Base-by-base conservation (phyloP, 257 asterid genomes). In the Plectranthus barbatus region DNA sequence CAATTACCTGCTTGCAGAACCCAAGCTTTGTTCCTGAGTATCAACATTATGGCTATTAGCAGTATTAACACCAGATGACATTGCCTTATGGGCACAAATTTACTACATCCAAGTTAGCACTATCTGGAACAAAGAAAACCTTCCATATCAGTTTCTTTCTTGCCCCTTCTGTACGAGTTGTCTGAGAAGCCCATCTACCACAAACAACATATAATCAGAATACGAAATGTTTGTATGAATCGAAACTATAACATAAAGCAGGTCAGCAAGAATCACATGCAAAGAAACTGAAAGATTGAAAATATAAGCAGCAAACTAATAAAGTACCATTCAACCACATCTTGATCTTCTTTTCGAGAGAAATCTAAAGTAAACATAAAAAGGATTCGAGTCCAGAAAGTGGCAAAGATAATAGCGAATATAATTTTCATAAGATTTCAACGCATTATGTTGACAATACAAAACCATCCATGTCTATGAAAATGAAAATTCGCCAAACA, bases 1-100 rank as follows among this genome's bases (percentile, higher is more conserved):
- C 21, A 64, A 41, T 64, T 75, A 88, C 95, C 88, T 79, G 80
- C 56, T 77, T 26, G 85, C 62, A 50, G 68, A 74, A 65, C 69
- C 79, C 49, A 80, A 74, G 74, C 59, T 82, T 60, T 68, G 76
- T 37, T 53, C 74, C 58, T 55, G 75, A 63, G 61, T 51, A 37
- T 62, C 77, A 36, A 66, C 52, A 18, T 83, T 74, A 59, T 59
- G 80, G 62, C 82, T 84, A 68, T 81, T 83, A 48, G 74, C 63
- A 45, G 83, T 76, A 54, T 60, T 77, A 67, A 67, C 66, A 64
- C 69, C 53, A 13, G 81, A 76, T 74, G 71, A 69, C 85, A 75
- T 75, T 49, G 77, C 44, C 50, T 62, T 67, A 64, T 47, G 54
- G 53, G 53, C 55, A 41, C 56, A 55, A 72, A 51, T 65, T 56